phyloP scores from a whole-genome alignment of 495 filamentous ascomycete species.

The Aspergillus carlsbadensis region DNA sequence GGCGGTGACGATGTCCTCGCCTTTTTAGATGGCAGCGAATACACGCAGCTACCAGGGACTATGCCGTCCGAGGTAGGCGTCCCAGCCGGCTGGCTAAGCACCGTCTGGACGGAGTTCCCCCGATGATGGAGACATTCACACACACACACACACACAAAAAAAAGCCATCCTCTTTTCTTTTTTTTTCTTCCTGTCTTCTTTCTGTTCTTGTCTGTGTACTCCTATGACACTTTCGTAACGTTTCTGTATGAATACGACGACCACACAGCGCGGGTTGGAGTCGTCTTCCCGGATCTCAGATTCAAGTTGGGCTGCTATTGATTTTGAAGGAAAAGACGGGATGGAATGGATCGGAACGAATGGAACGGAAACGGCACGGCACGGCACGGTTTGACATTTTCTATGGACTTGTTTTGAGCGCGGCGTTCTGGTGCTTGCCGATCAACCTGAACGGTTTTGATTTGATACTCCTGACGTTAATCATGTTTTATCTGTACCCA shows the following conservation, averaged over 20 bases:
- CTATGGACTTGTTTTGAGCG: constrained; percentile 9
- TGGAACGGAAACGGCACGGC: neutral
- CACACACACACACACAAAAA: no score
- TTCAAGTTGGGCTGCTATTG: neutral
- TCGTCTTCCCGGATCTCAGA: neutral
- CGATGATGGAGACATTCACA: constrained; percentile 19
- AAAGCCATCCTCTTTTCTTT: neutral
- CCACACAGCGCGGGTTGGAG: neutral
- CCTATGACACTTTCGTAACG: constrained; percentile 15
- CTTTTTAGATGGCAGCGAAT: constrained; percentile 48
- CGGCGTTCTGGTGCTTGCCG: constrained; percentile 4
- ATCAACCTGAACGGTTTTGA: neutral
- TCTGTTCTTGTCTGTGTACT: constrained; percentile 17
- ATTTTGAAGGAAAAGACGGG: neutral
- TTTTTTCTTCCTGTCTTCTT: constrained; percentile 8
- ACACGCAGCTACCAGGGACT: constrained; percentile 32
- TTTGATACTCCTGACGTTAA: neutral
- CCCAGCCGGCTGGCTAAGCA: constrained; percentile 42
- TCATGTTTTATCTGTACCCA: neutral
- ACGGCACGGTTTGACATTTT: neutral
- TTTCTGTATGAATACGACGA: constrained; percentile 15
- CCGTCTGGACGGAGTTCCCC: constrained; percentile 39
- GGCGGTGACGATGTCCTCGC: constrained; percentile 48
- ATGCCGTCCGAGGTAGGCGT: constrained; percentile 37
- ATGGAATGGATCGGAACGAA: neutral